Evolutionary conservation across 768 basidiomycete genomes (phyloP).

Genomic region (Phlegmacium glaucopus): DNA sequence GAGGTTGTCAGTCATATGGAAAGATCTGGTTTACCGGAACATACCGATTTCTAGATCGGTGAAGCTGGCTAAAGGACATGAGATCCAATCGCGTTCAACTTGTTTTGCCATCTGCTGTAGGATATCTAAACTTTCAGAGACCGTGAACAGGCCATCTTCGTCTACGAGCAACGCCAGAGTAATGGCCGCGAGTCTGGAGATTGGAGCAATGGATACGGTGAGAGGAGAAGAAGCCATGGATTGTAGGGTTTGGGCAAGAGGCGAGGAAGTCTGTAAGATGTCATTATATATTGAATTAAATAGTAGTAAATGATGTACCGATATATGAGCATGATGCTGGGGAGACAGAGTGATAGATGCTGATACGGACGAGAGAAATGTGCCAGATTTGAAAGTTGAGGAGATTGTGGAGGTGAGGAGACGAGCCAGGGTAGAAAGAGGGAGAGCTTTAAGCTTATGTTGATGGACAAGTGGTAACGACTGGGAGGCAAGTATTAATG

Average conservation of each 20-base stretch:
- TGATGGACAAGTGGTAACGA: slow-evolving; percentile 53
- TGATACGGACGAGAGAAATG: slow-evolving; percentile 44
- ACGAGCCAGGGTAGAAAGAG: slow-evolving; percentile 41
- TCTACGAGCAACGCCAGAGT: slow-evolving; percentile 33
- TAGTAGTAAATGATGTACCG: slow-evolving; percentile 17
- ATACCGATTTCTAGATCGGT: slow-evolving; percentile 31
- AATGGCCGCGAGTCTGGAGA: slow-evolving; percentile 35
- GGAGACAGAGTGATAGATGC: slow-evolving; percentile 26
- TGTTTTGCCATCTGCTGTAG: slow-evolving; percentile 35
- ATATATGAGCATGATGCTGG: slow-evolving; percentile 27
- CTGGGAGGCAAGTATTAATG: slow-evolving; percentile 58
- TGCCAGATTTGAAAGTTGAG: slow-evolving; percentile 53
- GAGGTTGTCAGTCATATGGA: slow-evolving; percentile 3
- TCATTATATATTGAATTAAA: neutral
- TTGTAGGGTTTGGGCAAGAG: slow-evolving; percentile 32
- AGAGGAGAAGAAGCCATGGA: slow-evolving; percentile 33
- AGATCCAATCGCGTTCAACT: slow-evolving; percentile 48
- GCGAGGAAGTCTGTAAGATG: slow-evolving; percentile 23
- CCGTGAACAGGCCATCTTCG: slow-evolving; percentile 26
- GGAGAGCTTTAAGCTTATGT: slow-evolving; percentile 56
- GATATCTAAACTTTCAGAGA: slow-evolving; percentile 26
- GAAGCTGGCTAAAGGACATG: slow-evolving; percentile 34
- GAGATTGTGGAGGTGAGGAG: slow-evolving; percentile 45
- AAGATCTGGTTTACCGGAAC: slow-evolving; percentile 2
- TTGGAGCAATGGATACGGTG: slow-evolving; percentile 29